Conservation (phyloP, 306 rosid species). For the Cucumis hystrix region DNA sequence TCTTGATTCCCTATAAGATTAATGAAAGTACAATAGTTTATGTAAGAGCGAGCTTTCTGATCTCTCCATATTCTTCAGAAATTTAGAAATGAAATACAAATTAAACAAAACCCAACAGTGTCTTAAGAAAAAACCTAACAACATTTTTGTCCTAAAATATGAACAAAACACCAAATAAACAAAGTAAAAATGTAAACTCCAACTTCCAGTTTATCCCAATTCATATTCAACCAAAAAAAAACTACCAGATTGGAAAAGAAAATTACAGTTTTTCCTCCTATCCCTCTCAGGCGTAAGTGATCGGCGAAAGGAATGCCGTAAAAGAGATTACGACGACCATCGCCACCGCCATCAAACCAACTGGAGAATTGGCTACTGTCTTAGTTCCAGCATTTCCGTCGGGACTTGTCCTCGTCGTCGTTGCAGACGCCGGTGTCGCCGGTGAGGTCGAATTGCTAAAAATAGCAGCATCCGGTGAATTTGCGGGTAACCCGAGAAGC, state of each 20-base stretch:
- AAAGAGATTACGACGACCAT: slow-evolving; percentile 1
- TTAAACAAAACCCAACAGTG: neutral
- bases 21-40: too few species aligned
- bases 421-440: neutral
- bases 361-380: slow-evolving; percentile 11
- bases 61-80: neutral
- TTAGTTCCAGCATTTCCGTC: slow-evolving; percentile 4
- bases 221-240: neutral
- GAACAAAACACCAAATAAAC: neutral
- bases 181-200: neutral
- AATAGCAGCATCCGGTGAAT: slow-evolving; percentile 67
- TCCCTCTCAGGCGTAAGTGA: neutral
- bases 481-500: slow-evolving; percentile 51
- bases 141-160: neutral
- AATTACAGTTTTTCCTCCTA: neutral
- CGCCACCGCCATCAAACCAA: slow-evolving; percentile 16
- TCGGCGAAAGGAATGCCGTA: slow-evolving; percentile 6
- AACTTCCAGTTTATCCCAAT: neutral
- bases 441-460: slow-evolving; percentile 30
- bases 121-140: neutral
- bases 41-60: neutral
- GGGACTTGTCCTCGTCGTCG: neutral
- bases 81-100: neutral
- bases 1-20: too few species aligned
- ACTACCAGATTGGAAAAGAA: neutral